Conservation (phyloP, 2,329 filamentous ascomycete genomes). For the Talaromyces verruculosus region DNA sequence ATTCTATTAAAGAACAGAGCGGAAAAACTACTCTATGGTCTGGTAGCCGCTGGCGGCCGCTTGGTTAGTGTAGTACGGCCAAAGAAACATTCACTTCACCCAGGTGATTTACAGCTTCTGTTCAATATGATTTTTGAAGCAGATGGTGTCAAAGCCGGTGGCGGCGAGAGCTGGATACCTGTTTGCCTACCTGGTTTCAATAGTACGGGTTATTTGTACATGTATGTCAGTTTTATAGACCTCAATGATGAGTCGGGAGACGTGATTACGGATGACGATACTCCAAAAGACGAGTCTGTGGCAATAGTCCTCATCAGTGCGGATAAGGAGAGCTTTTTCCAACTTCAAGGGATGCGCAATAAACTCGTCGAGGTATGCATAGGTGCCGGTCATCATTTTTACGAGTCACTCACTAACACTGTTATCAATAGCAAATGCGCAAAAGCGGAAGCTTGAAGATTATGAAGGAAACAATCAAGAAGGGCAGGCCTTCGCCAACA, state of each 20-base stretch:
- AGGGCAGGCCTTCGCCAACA: constrained; percentile 68
- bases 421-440: constrained; percentile 60
- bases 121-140: constrained; percentile 99
- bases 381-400: background rate
- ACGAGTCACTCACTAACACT: background rate
- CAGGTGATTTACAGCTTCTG: constrained; percentile 90
- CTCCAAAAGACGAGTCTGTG: constrained; percentile 65
- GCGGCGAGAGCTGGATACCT: constrained; percentile 97
- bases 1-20: constrained; percentile 76
- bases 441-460: constrained; percentile 72
- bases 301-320: constrained; percentile 90
- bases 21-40: constrained; percentile 80
- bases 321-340: constrained; percentile 90
- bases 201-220: constrained; percentile 93
- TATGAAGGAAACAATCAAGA: constrained; percentile 69
- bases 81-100: constrained; percentile 91
- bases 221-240: constrained; percentile 97
- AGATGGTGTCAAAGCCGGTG: constrained; percentile 83
- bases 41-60: constrained; percentile 87
- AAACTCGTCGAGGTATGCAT: constrained; percentile 56
- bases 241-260: constrained; percentile 52
- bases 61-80: constrained; percentile 94
- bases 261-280: constrained; percentile 40
- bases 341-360: constrained; percentile 71
- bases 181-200: constrained; percentile 96